Evolutionary conservation across 2,329 filamentous ascomycete genomes (phyloP).

Genomic region (Cladophialophora psammophila): DNA sequence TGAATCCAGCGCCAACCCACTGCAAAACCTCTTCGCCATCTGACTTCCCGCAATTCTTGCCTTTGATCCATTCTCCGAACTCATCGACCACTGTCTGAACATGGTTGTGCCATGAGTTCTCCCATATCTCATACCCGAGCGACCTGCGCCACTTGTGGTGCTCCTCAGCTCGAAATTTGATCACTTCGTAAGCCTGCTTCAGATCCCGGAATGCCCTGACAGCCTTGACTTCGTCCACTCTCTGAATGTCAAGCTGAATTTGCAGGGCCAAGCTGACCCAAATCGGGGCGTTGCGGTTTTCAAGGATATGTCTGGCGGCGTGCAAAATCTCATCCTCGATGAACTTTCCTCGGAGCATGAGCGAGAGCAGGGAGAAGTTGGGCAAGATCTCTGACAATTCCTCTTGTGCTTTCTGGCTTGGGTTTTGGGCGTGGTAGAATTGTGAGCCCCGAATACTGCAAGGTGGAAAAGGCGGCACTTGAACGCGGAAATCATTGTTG

Average conservation of each 20-base stretch:
- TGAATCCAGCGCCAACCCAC: constrained; percentile 1
- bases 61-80: constrained; percentile 10
- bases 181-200: background rate
- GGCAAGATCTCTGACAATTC: constrained; percentile 11
- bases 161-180: constrained; percentile 1
- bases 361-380: constrained; percentile 5
- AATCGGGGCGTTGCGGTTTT: constrained; percentile 7
- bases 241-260: constrained; percentile 17
- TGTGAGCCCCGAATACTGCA: background rate
- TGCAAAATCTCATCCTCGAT: constrained; percentile 20
- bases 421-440: constrained; percentile 13
- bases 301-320: constrained; percentile 13
- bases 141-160: constrained; percentile 6
- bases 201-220: constrained; percentile 8
- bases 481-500: constrained; percentile 11
- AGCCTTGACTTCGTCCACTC: background rate
- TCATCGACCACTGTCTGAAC: background rate
- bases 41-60: constrained; percentile 3
- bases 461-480: background rate
- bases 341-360: constrained; percentile 7
- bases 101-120: background rate
- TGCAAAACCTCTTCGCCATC: background rate
- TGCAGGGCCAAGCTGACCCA: constrained; percentile 19
- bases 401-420: background rate
- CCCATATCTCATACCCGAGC: background rate